Base-by-base conservation (phyloP, 495 filamentous ascomycete genomes). In the Aspergillus panamensis region DNA sequence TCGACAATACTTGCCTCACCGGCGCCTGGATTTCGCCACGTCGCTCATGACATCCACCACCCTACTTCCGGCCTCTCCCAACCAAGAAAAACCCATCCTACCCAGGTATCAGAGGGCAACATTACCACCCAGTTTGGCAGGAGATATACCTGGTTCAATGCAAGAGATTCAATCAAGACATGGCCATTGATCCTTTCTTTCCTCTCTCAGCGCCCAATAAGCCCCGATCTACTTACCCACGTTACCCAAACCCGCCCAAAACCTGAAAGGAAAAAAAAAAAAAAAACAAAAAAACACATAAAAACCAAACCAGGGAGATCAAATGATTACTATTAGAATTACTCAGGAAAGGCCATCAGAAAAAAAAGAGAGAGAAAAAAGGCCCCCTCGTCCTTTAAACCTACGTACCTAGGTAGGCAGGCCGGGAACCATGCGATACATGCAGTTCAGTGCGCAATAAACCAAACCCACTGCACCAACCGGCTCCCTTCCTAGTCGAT, bases 401-500 rank as follows among this genome's bases (percentile, higher is more conserved):
- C 25, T 25, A 5, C 2, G 25, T 25, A 25, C 25, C 5, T 25
- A 25, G 25, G n/a, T n/a, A n/a, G n/a, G n/a, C n/a, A n/a, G n/a
- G n/a, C n/a, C n/a, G 25, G 25, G 25, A 25, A 25, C 25, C 2
- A 25, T 25, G 25, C 25, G 25, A 25, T 25, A 5, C 25, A 2
- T 25, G 25, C 25, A 25, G n/a, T n/a, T n/a, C n/a, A n/a, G 25
- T 25, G 25, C 25, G 2, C 25, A 25, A 25, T 8, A n/a, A 48
- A 14, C 21, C n/a, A n/a, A 48, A 14, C 21, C 25, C 45, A 25
- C 12, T 6, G 9, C 9, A 45, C 54, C 54, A 57, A 57, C 54
- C 54, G 54, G 54, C 45, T 57, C 37, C 16, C 33, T 50, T 57
- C 45, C 54, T 35, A 37, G 45, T 45, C 47, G 54, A 57, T 57